These are phyloP conservation scores for Pseudonectria foliicola DNA, from an alignment of 2,329 filamentous ascomycete species.

Conservation along the genomic window DNA sequence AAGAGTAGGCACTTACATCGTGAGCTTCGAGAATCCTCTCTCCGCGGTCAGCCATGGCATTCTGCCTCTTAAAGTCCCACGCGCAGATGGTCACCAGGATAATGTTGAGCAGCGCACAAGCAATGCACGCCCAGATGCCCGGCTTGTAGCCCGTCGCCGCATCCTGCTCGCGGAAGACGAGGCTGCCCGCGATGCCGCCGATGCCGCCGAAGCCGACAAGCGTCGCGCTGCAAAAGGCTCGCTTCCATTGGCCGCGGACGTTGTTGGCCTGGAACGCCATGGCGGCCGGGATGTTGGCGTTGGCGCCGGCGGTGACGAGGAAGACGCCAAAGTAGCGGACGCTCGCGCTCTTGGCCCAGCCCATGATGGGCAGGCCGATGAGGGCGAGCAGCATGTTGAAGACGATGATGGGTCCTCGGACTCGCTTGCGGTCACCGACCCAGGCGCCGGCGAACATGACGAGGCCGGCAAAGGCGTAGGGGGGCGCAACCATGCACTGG, in stretches of 20 bases:
- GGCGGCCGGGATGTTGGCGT: conserved; percentile 66
- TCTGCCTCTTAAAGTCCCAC: conserved; percentile 35
- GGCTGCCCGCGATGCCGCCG: conserved; percentile 67
- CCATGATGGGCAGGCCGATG: conserved; percentile 66
- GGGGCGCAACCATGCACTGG: conserved; percentile 66
- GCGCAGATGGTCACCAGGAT: conserved; percentile 37
- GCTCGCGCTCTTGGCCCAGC: conserved; percentile 49
- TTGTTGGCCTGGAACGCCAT: conserved; percentile 85
- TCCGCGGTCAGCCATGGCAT: conserved; percentile 45
- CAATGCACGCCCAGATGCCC: conserved; percentile 49
- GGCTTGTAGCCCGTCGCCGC: conserved; percentile 43
- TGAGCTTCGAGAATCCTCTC: conserved; percentile 44
- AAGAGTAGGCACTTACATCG: conserved; percentile 43
- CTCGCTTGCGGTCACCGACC: conserved; percentile 57
- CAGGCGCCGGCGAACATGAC: conserved; percentile 54
- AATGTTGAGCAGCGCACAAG: conserved; percentile 39
- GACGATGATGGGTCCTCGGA: conserved; percentile 59
- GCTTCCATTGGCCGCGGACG: conserved; percentile 82
- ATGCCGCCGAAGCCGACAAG: conserved; percentile 71
- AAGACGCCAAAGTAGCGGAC: conserved; percentile 71
- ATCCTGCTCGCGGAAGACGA: conserved; percentile 62
- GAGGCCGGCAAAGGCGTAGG: conserved; percentile 58
- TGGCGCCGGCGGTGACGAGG: conserved; percentile 67
- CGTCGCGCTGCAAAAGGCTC: conserved; percentile 69
- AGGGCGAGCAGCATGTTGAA: conserved; percentile 60